Base-by-base conservation (phyloP, 371 early-diverging fungal species). In the Apophysomyces ossiformis region DNA sequence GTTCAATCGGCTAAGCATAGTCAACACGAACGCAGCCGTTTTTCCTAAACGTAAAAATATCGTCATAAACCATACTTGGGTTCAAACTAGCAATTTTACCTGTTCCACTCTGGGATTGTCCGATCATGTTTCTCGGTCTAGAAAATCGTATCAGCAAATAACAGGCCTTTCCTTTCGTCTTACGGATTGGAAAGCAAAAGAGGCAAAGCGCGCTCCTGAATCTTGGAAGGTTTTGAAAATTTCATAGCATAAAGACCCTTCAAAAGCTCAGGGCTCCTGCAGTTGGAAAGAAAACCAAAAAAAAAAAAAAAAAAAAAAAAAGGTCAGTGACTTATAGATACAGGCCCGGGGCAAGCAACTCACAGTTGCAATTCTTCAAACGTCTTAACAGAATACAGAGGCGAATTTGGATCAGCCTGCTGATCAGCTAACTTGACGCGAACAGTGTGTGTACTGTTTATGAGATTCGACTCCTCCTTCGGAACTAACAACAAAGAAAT, bases 151-250 rank as follows among this genome's bases (percentile, higher is more conserved):
- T 38, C 11, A 58, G 62, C 37, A 32, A 35, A 5, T 11, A 13
- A 45, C n/a, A 18, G 18, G 18, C 7, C 16, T 12, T 37, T 26
- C 12, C 11, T 21, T 41, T 6, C 16, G 18, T 75, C 83, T 59
- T 83, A 88, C 85, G 93, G 96, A 69, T 89, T 83, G 21, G 77
- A 71, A 46, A 95, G 75, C 37, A 98, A 83, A 60, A 97, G 73
- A 4, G 98, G 98, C 7, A 99, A 84, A 7, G 99, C 99, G 47
- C 89, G 89, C 71, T 95, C 97, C 79, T 99, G 99, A 73, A 99
- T 96, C 73, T 95, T 96, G 37, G 95, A 95, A 1, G 99, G 99
- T 69, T 92, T 91, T 35, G 91, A 85, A 71, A 94, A 97, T 50
- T 92, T 92, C 96, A 96, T 95, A 64, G 87, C 91, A 84, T 96